Evolutionary conservation across 208 protist species (phyloP).

Genomic region (Leishmania amazonensis): DNA sequence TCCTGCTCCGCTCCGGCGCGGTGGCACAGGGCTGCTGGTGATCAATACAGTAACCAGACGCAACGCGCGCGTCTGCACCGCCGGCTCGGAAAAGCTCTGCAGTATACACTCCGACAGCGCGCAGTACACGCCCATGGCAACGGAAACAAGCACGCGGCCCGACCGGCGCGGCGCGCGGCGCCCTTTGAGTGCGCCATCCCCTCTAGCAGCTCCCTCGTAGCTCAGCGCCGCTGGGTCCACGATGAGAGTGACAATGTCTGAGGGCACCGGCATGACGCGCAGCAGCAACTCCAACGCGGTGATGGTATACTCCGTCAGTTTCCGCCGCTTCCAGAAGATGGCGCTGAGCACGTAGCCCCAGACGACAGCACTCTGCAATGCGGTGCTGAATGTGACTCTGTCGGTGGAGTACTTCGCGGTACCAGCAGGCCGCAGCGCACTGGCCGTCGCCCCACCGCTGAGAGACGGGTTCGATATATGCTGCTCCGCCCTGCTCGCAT

Average conservation of each 20-base stretch:
- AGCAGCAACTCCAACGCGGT: slow-evolving; percentile 50
- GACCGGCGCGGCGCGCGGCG: slow-evolving; percentile 11
- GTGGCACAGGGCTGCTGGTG: slow-evolving; percentile 1
- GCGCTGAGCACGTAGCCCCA: slow-evolving; percentile 54
- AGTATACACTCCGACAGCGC: slow-evolving; percentile 43
- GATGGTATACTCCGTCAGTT: slow-evolving; percentile 43
- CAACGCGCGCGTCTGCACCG: slow-evolving; percentile 45
- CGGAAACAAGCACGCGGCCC: slow-evolving; percentile 14
- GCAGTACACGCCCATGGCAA: slow-evolving; percentile 32
- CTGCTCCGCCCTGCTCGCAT: not conserved
- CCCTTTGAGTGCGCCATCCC: not conserved
- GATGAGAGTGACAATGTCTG: slow-evolving; percentile 38
- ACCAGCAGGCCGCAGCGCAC: not conserved
- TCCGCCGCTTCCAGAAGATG: slow-evolving; percentile 57
- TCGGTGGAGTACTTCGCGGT: not conserved
- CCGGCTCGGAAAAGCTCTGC: slow-evolving; percentile 36
- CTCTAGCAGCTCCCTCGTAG: not conserved
- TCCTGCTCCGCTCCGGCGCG: not conserved
- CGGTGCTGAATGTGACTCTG: slow-evolving; percentile 10
- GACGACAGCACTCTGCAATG: slow-evolving; percentile 18
- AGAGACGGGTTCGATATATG: slow-evolving; percentile 13
- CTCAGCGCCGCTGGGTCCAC: slow-evolving; percentile 25
- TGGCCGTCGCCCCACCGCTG: not conserved
- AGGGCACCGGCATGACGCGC: slow-evolving; percentile 25
- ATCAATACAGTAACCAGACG: slow-evolving; percentile 42